Conservation (phyloP, 768 basidiomycete species). For the Naematelia encephala region DNA sequence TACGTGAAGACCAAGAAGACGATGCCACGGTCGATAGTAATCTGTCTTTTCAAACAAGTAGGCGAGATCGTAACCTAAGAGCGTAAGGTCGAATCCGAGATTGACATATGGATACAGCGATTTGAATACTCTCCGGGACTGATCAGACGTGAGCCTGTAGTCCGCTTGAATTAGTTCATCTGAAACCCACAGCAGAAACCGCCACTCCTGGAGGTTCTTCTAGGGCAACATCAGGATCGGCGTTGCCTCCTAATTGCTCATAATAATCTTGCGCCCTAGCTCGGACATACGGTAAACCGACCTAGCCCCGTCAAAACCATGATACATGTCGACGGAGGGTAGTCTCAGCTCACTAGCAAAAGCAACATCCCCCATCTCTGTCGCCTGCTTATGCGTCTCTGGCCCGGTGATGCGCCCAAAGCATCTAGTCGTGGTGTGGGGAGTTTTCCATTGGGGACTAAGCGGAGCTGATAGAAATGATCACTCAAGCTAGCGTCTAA, state of each 20-base stretch:
- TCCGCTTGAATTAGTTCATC: too few relatives aligned
- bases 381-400: slow-evolving; percentile 59
- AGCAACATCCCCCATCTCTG: slow-evolving; percentile 76
- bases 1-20: slow-evolving; percentile 77
- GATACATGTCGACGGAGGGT: not conserved
- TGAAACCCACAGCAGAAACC: slow-evolving; percentile 21
- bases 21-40: slow-evolving; percentile 87
- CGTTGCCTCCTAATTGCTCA: slow-evolving; percentile 80
- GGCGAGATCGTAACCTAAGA: slow-evolving; percentile 76
- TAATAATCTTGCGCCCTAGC: slow-evolving; percentile 87
- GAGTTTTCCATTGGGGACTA: slow-evolving; percentile 3
- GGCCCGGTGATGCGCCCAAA: slow-evolving; percentile 11
- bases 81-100: slow-evolving; percentile 71
- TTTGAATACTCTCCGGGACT: slow-evolving; percentile 60
- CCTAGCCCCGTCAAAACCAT: slow-evolving; percentile 55
- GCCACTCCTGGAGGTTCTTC: slow-evolving; percentile 50
- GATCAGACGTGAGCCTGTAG: not conserved
- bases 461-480: slow-evolving; percentile 80
- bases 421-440: slow-evolving; percentile 29
- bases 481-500: slow-evolving; percentile 95
- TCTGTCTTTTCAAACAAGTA: slow-evolving; percentile 85
- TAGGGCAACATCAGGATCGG: slow-evolving; percentile 64
- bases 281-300: slow-evolving; percentile 82
- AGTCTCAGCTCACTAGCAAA: slow-evolving; percentile 62
- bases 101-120: slow-evolving; percentile 77